Percentiles rank a stretch among this genome's conserved stretches.
phyloP scores from a whole-genome alignment of 1,139 yeast species.

The Pichia inconspicua region DNA sequence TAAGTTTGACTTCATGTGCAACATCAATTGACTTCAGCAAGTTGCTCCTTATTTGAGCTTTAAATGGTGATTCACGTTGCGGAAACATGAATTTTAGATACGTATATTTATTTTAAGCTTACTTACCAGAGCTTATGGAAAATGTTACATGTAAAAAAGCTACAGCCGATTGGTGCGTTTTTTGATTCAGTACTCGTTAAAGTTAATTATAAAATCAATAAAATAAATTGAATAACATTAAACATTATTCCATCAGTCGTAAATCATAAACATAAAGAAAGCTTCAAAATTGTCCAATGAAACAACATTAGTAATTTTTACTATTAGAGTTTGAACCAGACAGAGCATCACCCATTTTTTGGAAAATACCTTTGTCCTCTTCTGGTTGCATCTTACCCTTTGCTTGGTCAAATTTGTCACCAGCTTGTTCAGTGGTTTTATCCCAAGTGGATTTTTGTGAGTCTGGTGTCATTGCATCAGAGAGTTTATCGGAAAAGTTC shows the following conservation, averaged over 20 bases:
- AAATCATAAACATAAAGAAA: neutral
- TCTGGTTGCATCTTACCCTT: conserved; percentile 57
- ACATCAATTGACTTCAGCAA: conserved; percentile 14
- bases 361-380: conserved; percentile 58
- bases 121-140: too few species aligned
- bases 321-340: conserved; percentile 7
- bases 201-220: neutral
- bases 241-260: neutral
- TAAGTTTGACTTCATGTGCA: conserved; percentile 17
- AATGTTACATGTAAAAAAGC: too few species aligned
- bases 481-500: conserved; percentile 56
- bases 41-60: conserved; percentile 9
- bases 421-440: conserved; percentile 61
- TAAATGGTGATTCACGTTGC: conserved; percentile 11
- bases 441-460: conserved; percentile 57
- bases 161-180: too few species aligned
- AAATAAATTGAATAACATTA: too few species aligned
- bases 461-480: conserved; percentile 67
- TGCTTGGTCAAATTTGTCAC: conserved; percentile 56
- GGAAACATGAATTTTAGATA: too few species aligned
- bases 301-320: neutral
- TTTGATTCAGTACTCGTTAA: too few species aligned
- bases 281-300: neutral
- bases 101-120: too few species aligned
- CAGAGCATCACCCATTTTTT: conserved; percentile 50